Evolutionary conservation across 306 rosid species (phyloP).

Genomic region (Hylodesmum podocarpum): DNA sequence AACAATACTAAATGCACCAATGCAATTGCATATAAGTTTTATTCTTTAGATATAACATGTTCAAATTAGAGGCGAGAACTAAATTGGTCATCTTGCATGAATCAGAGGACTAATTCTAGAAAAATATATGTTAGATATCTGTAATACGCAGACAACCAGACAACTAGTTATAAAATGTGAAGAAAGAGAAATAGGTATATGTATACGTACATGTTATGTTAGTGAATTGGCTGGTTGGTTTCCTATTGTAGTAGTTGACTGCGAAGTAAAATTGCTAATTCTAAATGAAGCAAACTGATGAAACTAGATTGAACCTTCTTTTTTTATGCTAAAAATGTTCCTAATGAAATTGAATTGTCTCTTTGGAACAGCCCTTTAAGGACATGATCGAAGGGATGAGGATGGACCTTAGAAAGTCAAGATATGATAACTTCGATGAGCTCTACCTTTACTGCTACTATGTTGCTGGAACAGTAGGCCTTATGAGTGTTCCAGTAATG

Average conservation of each 20-base stretch:
- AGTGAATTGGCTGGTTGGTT: no score
- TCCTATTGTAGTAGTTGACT: no score
- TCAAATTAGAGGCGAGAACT: not conserved
- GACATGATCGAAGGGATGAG: constrained; percentile 99
- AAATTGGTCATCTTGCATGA: not conserved
- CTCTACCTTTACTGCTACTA: constrained; percentile 94
- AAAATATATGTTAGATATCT: no score
- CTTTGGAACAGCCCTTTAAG: constrained; percentile 71
- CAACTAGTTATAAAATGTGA: no score
- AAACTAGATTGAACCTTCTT: not conserved
- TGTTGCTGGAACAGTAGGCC: constrained; percentile 98
- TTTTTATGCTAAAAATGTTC: not conserved
- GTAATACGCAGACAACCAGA: no score
- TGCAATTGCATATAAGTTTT: not conserved
- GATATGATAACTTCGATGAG: constrained; percentile 86
- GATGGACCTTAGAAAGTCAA: constrained; percentile 77
- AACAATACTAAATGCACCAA: not conserved
- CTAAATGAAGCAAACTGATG: not conserved
- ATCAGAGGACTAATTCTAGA: not conserved
- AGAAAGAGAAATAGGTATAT: no score
- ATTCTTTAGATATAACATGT: not conserved
- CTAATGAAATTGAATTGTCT: constrained; percentile 6
- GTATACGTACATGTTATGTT: no score
- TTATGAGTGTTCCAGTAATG: constrained; percentile 99
- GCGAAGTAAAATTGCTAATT: no score